A percentile compares a stretch with the other conserved stretches of the same genome.
phyloP scores from a whole-genome alignment of 2,329 filamentous ascomycete species.

The Diaporthe velutina region DNA sequence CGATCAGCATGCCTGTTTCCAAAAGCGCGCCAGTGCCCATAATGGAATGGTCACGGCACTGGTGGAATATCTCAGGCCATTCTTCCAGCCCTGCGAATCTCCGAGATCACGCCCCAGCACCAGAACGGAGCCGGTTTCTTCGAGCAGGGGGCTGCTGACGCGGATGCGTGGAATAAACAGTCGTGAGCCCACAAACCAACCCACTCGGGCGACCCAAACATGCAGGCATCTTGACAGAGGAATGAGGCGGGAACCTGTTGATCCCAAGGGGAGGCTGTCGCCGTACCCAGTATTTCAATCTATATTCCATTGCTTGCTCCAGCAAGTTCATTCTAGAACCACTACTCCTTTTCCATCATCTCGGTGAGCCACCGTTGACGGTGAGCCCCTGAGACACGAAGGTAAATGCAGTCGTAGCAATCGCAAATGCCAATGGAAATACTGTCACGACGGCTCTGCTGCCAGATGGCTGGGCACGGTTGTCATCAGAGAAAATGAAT shows the following conservation, averaged over 20 bases:
- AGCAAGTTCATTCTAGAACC: constrained; percentile 4
- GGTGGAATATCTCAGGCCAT: constrained; percentile 28
- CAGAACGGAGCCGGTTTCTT: not conserved
- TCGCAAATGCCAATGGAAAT: too few relatives aligned
- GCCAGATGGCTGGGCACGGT: not conserved
- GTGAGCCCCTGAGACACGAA: not conserved
- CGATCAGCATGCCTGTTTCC: constrained; percentile 16
- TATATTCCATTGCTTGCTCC: constrained; percentile 29
- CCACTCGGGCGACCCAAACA: not conserved
- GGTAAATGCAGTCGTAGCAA: not conserved
- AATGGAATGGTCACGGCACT: constrained; percentile 21
- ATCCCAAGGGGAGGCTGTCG: not conserved
- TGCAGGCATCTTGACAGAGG: constrained; percentile 12
- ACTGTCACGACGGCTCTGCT: not conserved
- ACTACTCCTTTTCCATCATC: not conserved
- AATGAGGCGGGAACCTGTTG: constrained; percentile 1
- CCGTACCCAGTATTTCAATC: constrained; percentile 23
- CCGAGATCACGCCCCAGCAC: constrained; percentile 13
- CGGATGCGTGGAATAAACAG: constrained; percentile 10
- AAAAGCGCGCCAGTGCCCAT: constrained; percentile 8
- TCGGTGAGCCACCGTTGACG: constrained; percentile 8
- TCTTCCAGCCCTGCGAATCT: constrained; percentile 23
- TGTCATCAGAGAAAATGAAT: too few relatives aligned
- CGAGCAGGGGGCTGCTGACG: constrained; percentile 1
- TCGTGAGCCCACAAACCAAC: constrained; percentile 9